Conservation (phyloP, 768 basidiomycete genomes). For the Suillus brevipes region DNA sequence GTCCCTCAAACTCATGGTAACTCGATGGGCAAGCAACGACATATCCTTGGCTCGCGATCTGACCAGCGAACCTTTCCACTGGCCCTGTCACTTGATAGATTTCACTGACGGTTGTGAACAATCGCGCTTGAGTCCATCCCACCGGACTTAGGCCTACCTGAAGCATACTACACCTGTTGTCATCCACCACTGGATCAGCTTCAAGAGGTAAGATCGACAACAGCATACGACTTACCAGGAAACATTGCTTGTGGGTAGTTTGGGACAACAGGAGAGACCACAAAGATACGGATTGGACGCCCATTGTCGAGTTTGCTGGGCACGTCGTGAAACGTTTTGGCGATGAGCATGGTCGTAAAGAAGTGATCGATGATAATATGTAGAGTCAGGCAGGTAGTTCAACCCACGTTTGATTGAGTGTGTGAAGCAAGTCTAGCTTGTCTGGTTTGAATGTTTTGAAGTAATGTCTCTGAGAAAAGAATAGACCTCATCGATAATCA, state of each 20-base stretch:
- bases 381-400: not conserved
- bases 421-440: not conserved
- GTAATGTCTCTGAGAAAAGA: not conserved
- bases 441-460: not conserved
- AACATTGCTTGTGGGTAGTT: conserved; percentile 90
- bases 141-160: conserved; percentile 45
- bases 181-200: not conserved
- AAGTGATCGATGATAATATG: not conserved
- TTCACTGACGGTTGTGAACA: conserved; percentile 53
- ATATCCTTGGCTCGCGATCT: conserved; percentile 85
- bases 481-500: not conserved
- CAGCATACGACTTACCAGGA: conserved; percentile 53
- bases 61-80: conserved; percentile 88
- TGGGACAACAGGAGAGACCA: conserved; percentile 77
- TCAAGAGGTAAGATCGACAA: not conserved
- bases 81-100: conserved; percentile 98
- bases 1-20: conserved; percentile 92
- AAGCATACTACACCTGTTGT: conserved; percentile 74
- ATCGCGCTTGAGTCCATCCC: not conserved
- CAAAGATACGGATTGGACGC: conserved; percentile 74
- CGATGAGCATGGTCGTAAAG: conserved; percentile 68
- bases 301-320: conserved; percentile 65
- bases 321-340: conserved; percentile 75
- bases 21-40: conserved; percentile 82
- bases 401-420: not conserved